phyloP scores from a whole-genome alignment of 2,329 filamentous ascomycete species.

The Rhytidhysteron rufulum region DNA sequence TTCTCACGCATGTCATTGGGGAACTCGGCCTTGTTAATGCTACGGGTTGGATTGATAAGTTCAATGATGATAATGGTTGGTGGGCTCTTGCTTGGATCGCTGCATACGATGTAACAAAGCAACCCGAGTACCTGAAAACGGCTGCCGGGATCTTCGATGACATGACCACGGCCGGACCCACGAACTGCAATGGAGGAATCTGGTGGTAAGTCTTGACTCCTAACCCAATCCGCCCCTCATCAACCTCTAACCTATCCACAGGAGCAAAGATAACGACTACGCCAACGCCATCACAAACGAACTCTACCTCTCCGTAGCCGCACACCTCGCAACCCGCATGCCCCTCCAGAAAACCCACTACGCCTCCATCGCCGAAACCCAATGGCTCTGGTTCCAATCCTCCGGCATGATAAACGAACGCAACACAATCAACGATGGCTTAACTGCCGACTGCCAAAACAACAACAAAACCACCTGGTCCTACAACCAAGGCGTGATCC shows the following conservation, averaged over 20 bases:
- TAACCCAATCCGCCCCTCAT: too few species aligned
- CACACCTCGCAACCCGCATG: slow-evolving; percentile 53
- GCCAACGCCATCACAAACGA: slow-evolving; percentile 56
- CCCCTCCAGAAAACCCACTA: slow-evolving; percentile 37
- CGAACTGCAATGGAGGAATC: slow-evolving; percentile 44
- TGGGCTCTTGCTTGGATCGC: slow-evolving; percentile 53
- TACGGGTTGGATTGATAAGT: slow-evolving; percentile 38
- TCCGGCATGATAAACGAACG: slow-evolving; percentile 46
- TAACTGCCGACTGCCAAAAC: slow-evolving; percentile 49
- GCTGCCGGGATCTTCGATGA: slow-evolving; percentile 49
- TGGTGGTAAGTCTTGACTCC: slow-evolving; percentile 38
- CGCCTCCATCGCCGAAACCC: slow-evolving; percentile 42
- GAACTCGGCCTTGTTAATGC: slow-evolving; percentile 8
- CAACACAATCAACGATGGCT: slow-evolving; percentile 53
- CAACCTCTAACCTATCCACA: background rate
- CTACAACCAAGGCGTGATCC: slow-evolving; percentile 61
- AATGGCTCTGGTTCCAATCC: slow-evolving; percentile 50
- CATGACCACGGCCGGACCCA: slow-evolving; percentile 36
- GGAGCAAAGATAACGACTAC: slow-evolving; percentile 36
- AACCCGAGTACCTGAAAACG: slow-evolving; percentile 43
- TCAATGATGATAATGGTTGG: slow-evolving; percentile 51
- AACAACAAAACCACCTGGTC: slow-evolving; percentile 48
- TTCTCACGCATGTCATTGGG: slow-evolving; percentile 2
- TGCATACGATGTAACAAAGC: slow-evolving; percentile 51
- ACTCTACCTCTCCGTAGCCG: slow-evolving; percentile 53